phyloP scores from a whole-genome alignment of 768 basidiomycete genomes.

The Xerocomellus chrysenteron region DNA sequence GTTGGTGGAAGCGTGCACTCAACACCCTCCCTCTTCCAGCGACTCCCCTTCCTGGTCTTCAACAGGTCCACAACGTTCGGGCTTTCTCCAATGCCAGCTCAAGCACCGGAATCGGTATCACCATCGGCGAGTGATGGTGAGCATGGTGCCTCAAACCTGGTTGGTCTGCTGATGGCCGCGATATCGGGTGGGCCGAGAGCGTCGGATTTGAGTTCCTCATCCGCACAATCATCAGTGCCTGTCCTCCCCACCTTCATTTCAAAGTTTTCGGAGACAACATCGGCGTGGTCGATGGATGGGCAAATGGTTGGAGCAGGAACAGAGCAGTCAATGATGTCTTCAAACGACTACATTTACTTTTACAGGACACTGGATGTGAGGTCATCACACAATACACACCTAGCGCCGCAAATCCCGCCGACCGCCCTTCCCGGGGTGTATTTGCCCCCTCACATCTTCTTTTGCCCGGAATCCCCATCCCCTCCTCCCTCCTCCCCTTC shows the following conservation, averaged over 20 bases:
- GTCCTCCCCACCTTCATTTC: not conserved
- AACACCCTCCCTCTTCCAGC: not conserved
- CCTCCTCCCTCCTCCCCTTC: not conserved
- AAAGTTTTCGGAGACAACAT: slow-evolving; percentile 13
- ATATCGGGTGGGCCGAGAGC: slow-evolving; percentile 44
- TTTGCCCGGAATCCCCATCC: not conserved
- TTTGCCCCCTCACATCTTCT: not conserved
- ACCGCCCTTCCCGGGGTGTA: not conserved
- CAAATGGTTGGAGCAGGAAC: not conserved
- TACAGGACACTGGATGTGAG: not conserved
- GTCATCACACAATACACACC: not conserved
- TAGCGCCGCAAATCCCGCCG: not conserved
- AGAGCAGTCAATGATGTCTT: not conserved
- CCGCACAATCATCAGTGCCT: not conserved
- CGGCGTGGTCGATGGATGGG: slow-evolving; percentile 11
- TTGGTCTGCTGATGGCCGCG: slow-evolving; percentile 28
- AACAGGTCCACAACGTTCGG: not conserved
- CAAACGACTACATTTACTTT: not conserved
- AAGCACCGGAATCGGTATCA: slow-evolving; percentile 11
- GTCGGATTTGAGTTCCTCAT: not conserved
- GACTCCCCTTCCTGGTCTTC: not conserved
- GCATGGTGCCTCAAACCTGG: slow-evolving; percentile 33
- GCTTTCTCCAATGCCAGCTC: slow-evolving; percentile 44
- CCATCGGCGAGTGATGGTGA: slow-evolving; percentile 21
- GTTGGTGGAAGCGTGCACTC: not conserved